Evolutionary conservation across 2,329 filamentous ascomycete species (phyloP).

Genomic region (Colletotrichum shisoi): DNA sequence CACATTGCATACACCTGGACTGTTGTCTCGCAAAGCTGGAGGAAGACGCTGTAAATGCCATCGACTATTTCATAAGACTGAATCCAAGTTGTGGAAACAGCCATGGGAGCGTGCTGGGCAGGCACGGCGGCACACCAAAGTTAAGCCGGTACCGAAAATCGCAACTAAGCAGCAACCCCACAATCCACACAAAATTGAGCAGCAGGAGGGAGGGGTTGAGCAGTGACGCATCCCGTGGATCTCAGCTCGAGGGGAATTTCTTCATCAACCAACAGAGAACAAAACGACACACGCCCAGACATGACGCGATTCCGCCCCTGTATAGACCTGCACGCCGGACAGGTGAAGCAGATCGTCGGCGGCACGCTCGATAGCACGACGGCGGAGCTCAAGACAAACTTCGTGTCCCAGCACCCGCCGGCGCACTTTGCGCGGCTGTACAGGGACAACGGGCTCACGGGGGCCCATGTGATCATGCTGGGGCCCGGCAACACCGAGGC

Average conservation of each 20-base stretch:
- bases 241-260: background rate
- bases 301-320: conserved; percentile 97
- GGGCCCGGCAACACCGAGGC: conserved; percentile 86
- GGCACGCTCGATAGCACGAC: conserved; percentile 80
- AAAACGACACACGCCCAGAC: conserved; percentile 37
- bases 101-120: background rate
- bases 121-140: background rate
- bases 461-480: conserved; percentile 96
- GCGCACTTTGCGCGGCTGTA: conserved; percentile 85
- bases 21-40: background rate
- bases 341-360: conserved; percentile 98
- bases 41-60: too few species aligned
- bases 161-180: conserved; percentile 27
- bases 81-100: background rate
- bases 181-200: conserved; percentile 35
- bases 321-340: conserved; percentile 96
- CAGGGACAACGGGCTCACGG: conserved; percentile 73
- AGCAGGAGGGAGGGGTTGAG: conserved; percentile 33
- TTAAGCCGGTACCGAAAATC: conserved; percentile 33
- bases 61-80: background rate
- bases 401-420: conserved; percentile 84
- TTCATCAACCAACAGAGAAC: conserved; percentile 13
- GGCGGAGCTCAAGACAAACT: conserved; percentile 82
- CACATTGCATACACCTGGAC: fast-evolving
- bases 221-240: conserved; percentile 24